These are phyloP conservation scores for Paramecium bursaria DNA, from an alignment of 73 alveolate species.

Conservation along the genomic window DNA sequence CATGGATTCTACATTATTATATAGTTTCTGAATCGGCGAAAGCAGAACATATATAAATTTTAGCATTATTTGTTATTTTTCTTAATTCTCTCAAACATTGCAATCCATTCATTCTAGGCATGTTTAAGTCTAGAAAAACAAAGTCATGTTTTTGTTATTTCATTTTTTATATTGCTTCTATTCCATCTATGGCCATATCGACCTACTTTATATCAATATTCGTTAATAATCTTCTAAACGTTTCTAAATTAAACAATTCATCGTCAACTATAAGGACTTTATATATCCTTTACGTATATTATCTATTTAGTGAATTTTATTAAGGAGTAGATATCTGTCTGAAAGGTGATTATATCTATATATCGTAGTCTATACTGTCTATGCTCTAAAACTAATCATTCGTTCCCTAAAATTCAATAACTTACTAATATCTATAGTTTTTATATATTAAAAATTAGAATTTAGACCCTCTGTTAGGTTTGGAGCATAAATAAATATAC, in stretches of 20 bases:
- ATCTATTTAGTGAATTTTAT: no score
- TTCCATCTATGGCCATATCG: conserved; percentile 7
- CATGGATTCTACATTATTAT: neutral
- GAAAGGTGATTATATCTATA: no score
- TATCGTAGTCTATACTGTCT: no score
- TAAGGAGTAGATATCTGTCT: no score
- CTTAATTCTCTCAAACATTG: neutral
- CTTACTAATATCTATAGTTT: no score
- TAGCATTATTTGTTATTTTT: neutral
- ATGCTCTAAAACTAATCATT: no score
- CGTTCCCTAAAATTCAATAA: no score
- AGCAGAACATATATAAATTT: conserved; percentile 11
- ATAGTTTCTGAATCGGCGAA: conserved; percentile 35
- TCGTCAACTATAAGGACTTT: conserved; percentile 51
- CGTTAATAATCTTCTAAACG: neutral
- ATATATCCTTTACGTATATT: no score
- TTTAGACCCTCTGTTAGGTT: neutral
- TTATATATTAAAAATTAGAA: conserved; percentile 28
- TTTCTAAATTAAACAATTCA: conserved; percentile 28
- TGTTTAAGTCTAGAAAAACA: conserved; percentile 5
- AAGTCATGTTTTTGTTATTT: conserved; percentile 5
- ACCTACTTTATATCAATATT: neutral
- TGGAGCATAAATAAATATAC: neutral
- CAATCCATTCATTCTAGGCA: conserved; percentile 37
- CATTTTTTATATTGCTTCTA: conserved; percentile 19